phyloP scores from a whole-genome alignment of 805 yeast species.

The Ogataea nakhonphanomensis region DNA sequence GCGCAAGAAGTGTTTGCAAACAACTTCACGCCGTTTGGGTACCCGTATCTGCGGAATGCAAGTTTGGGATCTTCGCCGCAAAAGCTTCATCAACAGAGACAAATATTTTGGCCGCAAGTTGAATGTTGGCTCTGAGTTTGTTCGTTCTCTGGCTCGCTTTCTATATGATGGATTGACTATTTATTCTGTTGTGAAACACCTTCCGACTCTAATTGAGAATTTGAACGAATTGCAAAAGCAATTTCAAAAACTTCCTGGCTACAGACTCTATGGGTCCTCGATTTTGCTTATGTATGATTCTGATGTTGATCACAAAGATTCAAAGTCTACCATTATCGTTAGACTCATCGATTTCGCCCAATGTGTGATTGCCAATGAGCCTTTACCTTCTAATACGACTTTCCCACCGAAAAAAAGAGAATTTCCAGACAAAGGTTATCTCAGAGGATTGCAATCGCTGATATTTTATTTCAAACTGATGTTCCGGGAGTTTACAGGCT shows the following conservation, averaged over 20 bases:
- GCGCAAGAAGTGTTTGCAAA: slow-evolving; percentile 69
- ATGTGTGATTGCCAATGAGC: slow-evolving; percentile 67
- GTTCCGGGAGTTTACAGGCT: slow-evolving; percentile 51
- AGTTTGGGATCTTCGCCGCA: slow-evolving; percentile 54
- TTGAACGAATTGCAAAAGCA: slow-evolving; percentile 56
- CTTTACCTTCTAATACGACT: slow-evolving; percentile 39
- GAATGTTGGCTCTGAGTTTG: slow-evolving; percentile 69
- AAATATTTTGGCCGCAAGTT: slow-evolving; percentile 89
- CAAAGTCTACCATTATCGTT: slow-evolving; percentile 37
- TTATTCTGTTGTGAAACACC: slow-evolving; percentile 58
- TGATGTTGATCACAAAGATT: slow-evolving; percentile 23
- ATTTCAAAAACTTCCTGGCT: slow-evolving; percentile 59
- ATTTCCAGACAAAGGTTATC: slow-evolving; percentile 75
- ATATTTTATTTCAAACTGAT: slow-evolving; percentile 61
- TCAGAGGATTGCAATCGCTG: slow-evolving; percentile 76
- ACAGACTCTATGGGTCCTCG: slow-evolving; percentile 89
- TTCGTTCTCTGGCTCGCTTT: slow-evolving; percentile 68
- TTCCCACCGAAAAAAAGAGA: slow-evolving; percentile 71
- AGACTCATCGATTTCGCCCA: slow-evolving; percentile 95
- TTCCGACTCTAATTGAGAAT: slow-evolving; percentile 62
- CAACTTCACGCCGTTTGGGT: slow-evolving; percentile 81
- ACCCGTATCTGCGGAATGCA: slow-evolving; percentile 96
- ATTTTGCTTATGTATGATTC: slow-evolving; percentile 89
- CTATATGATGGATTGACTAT: slow-evolving; percentile 68
- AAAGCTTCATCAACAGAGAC: slow-evolving; percentile 65